Base-by-base conservation (phyloP, 1,139 yeast species). In the Pichia sp. region DNA sequence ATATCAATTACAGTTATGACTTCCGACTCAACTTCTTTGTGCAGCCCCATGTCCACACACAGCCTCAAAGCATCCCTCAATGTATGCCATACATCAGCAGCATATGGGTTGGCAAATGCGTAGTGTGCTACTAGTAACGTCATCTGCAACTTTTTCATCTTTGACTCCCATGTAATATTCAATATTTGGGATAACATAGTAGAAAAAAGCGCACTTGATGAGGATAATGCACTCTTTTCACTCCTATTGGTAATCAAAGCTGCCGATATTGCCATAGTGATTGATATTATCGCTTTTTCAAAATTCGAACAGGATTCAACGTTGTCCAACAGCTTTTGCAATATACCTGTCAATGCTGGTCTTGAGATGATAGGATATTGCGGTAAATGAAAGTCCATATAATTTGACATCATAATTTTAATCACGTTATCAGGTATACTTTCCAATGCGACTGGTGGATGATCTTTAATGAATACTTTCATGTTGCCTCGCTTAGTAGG, bases 71-170 rank as follows among this genome's bases (percentile, higher is more conserved):
- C 37, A 18, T 44, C 48, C 22, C 49, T 22, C 11, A 47, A 25
- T 6, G 46, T 22, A 30, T 32, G 31, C 48, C 47, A 47, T 10
- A 45, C 33, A 31, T 48, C 42, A 9, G 48, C 50, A 4, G 49
- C 50, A 29, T 39, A 47, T 11, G 51, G 51, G 27, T 48, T 48
- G 3, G 48, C 49, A 42, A 48, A 45, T 6, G 45, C 47, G 35
- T 48, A 47, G 35, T 48, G 51, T 4, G 49, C 47, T 6, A 45
- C 40, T 2, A 48, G 30, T n/a, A 47, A 29, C 2, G 34, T 32
- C 4, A 44, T 30, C 27, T 48, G 46, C 12, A 48, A 30, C 22
- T 47, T 46, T 13, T 33, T 7, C 29, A 47, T 29, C 23, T 45
- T 44, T 11, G 37, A 29, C 3, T 36, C 31, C 47, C 47, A 47